These are phyloP conservation scores for Trifolium fragiferum DNA, from an alignment of 306 rosid species.

Conservation along the genomic window DNA sequence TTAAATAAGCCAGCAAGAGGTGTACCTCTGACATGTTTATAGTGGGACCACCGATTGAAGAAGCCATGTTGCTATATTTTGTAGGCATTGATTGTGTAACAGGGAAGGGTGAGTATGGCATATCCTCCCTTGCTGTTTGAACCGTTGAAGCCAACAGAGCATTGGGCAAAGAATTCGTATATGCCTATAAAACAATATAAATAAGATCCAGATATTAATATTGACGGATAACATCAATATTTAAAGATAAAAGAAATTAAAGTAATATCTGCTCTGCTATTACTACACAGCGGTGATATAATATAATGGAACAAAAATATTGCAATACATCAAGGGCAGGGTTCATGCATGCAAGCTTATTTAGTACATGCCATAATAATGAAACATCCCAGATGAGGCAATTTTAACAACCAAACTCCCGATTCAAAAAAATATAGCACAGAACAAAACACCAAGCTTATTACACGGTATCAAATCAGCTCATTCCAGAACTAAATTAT, in stretches of 20 bases:
- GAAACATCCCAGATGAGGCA: constrained; percentile 4
- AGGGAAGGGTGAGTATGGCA: constrained; percentile 90
- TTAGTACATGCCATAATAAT: constrained; percentile 10
- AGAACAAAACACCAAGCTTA: neutral
- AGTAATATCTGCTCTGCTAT: constrained; percentile 10
- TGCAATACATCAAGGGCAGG: constrained; percentile 10
- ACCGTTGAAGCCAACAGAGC: constrained; percentile 76
- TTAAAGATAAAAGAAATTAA: constrained; percentile 14
- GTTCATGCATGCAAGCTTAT: constrained; percentile 25
- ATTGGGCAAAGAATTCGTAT: constrained; percentile 86
- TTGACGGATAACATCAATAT: constrained; percentile 1
- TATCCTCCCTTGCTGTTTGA: constrained; percentile 88
- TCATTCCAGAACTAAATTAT: constrained; percentile 31
- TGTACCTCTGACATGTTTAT: constrained; percentile 90
- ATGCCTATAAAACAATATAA: constrained; percentile 59
- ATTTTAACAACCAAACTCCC: neutral
- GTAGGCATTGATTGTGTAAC: constrained; percentile 75
- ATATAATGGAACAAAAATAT: constrained; percentile 5
- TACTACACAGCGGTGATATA: neutral
- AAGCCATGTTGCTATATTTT: constrained; percentile 78
- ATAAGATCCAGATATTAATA: constrained; percentile 22
- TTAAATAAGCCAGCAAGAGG: constrained; percentile 37
- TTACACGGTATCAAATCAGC: neutral
- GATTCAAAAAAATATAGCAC: constrained; percentile 3
- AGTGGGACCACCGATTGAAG: constrained; percentile 81